Base-by-base conservation (phyloP, 2,329 filamentous ascomycete species). In the Podosphaera aphanis region DNA sequence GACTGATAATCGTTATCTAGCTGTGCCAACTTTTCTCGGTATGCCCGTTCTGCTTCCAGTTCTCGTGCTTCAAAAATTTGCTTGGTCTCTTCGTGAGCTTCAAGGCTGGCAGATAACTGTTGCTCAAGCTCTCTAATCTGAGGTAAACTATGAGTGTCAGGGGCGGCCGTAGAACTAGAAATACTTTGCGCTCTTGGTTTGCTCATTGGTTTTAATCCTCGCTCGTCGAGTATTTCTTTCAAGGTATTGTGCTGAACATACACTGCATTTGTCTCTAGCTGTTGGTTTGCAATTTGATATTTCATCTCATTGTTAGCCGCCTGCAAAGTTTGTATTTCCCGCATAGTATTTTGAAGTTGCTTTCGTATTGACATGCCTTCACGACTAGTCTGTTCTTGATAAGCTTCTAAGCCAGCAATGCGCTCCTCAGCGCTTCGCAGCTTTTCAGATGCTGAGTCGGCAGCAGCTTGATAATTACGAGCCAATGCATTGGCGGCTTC, bases 1-100 rank as follows among this genome's bases (percentile, higher is more conserved):
- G 90, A 93, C 62, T 94, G 85, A 60, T 98, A 94, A 61, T 98
- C 90, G 59, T 86, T 93, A 63, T 95, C 86, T 27, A 98, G 74
- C 59, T 93, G 86, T 48, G 83, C 74, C 45, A 98, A 70, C 62
- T 94, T 94, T 60, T 94, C 86, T 50, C 86, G 81, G 64, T 93
- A 95, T 41, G 82, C 74, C 46, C 76, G 71, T 59, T 93, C 88
- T n/a, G 84, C 79, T 57, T 93, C 83, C 54, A 90, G 80, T 49
- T 83, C 77, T 46, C 88, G 81, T 31, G 73, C 68, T 49, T 90
- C 83, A 51, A 85, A 84, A 2, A 71, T 71, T 47, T 74, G 66
- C 60, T 83, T 90, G 41, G 83, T 75, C 58, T 95, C 86, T 49
- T 94, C 84, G 51, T 94, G 85, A 1, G 82, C 75, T 56, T 82